Percentiles rank a stretch among this genome's conserved stretches.
Evolutionary conservation across 2,329 filamentous ascomycete species (phyloP).

Genomic region (Xylaria sp.): DNA sequence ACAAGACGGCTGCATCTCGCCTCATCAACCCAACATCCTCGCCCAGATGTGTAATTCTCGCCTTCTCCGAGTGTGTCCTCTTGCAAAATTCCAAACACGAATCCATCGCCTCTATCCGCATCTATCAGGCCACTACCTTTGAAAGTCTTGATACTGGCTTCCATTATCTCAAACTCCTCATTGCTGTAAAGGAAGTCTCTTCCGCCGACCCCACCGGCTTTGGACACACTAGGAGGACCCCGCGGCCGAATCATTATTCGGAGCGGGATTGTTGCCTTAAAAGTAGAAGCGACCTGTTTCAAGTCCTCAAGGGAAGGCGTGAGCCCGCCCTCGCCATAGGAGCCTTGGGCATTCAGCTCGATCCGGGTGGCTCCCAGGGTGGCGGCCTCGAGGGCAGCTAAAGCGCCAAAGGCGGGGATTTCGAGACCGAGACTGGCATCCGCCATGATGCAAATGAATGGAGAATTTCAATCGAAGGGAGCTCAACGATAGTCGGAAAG

Average conservation of each 20-base stretch:
- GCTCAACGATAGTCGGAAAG: too few relatives aligned
- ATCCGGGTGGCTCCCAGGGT: slow-evolving; percentile 54
- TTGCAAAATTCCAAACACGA: slow-evolving; percentile 59
- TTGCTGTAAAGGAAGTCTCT: slow-evolving; percentile 57
- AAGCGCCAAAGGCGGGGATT: slow-evolving; percentile 58
- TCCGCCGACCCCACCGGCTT: slow-evolving; percentile 26
- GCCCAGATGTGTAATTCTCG: neutral
- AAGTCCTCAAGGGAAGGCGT: slow-evolving; percentile 55
- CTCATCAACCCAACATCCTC: slow-evolving; percentile 45
- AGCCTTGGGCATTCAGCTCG: slow-evolving; percentile 59
- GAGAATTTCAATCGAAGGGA: neutral
- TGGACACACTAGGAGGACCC: slow-evolving; percentile 38
- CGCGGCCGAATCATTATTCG: slow-evolving; percentile 63
- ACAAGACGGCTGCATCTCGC: slow-evolving; percentile 50
- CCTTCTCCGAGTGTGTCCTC: slow-evolving; percentile 15
- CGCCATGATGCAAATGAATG: neutral
- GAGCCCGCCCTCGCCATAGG: slow-evolving; percentile 57
- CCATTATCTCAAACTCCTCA: slow-evolving; percentile 51
- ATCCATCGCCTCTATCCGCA: slow-evolving; percentile 55
- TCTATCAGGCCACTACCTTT: slow-evolving; percentile 46
- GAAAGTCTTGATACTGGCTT: slow-evolving; percentile 45
- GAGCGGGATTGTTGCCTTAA: slow-evolving; percentile 45
- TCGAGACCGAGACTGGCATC: slow-evolving; percentile 48
- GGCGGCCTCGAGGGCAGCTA: slow-evolving; percentile 48
- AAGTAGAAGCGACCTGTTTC: slow-evolving; percentile 29